Percentiles rank a stretch among this genome's conserved stretches.
Conservation (phyloP, 495 filamentous ascomycete genomes). For the Aspergillus ostianus region DNA sequence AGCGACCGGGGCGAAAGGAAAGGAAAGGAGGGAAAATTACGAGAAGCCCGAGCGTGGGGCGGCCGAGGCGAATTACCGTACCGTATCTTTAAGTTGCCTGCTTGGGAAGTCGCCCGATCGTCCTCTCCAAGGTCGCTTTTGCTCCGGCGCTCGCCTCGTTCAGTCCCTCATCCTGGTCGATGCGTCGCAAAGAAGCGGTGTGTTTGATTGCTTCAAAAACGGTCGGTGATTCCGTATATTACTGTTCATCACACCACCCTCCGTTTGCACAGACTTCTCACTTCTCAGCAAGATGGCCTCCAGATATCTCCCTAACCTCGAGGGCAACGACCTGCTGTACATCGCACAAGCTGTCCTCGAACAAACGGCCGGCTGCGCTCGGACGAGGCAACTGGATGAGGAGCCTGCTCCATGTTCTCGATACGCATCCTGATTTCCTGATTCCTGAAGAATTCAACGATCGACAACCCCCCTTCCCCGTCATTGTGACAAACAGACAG, state of each 20-base stretch:
- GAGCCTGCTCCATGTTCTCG: too few relatives aligned
- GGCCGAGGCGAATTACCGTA: background rate
- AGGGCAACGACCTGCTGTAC: too few relatives aligned
- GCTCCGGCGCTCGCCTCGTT: background rate
- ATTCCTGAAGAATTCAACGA: background rate
- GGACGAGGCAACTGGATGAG: background rate
- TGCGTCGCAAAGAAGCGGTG: background rate
- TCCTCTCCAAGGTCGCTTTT: background rate
- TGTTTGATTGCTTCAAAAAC: background rate
- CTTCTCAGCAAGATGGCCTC: too few relatives aligned
- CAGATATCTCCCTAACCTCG: too few relatives aligned
- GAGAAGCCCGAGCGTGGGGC: background rate
- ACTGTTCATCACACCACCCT: too few relatives aligned
- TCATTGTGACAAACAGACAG: background rate
- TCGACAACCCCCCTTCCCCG: background rate
- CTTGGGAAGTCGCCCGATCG: background rate
- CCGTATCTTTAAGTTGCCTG: background rate
- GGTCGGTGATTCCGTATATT: too few relatives aligned
- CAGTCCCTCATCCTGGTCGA: background rate
- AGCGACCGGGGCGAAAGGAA: constrained; percentile 1
- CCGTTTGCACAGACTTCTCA: background rate
- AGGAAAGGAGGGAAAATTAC: background rate
- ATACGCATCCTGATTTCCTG: background rate
- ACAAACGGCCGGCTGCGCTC: background rate
- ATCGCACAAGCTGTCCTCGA: background rate